Base-by-base conservation (phyloP, 257 asterid genomes). In the Solanum dulcamara region DNA sequence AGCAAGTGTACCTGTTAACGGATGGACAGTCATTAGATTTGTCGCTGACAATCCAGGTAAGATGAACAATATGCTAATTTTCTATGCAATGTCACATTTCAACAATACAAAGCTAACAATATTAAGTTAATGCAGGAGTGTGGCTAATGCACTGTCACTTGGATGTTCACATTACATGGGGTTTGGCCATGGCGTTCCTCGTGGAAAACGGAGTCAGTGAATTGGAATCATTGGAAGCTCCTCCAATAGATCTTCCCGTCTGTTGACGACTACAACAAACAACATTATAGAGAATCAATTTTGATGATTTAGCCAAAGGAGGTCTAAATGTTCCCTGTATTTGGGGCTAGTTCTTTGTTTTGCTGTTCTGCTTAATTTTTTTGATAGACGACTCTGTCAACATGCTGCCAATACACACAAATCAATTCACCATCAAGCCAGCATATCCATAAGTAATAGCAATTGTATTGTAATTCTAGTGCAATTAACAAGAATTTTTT, bases 131-230 rank as follows among this genome's bases (percentile, higher is more conserved):
- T 50, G 86, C 88, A 95, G 97, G 99, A 55, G 93, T 92, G 3
- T 95, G 99, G 99, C 38, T 95, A 66, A 48, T 95, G 94, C 99
- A 95, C 66, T 95, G 98, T 86, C 99, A 95, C 89, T 90, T 95
- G 94, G 98, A 94, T 87, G 96, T 91, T 55, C 98, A 95, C 83
- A 91, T 93, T 30, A 83, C 74, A 0, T 95, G 98, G 98, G 98
- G 98, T 64, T 85, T 94, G 89, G 98, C 97, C 4, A 95, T 88
- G 94, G 94, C 92, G 24, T 94, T 95, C 92, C 26, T 95, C 0
- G 98, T 95, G 44, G 97, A 91, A 57, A 89, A 95, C 51, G 98
- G 98, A 48, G 92, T 89, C 55, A 94, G 94, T 0, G 86, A 89
- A 57, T 30, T 90, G 89, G 91, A 93, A 85, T 81, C 89, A 1